Evolutionary conservation across 1,284 basidiomycete genomes (phyloP).

Genomic region (Amylostereum areolatum): DNA sequence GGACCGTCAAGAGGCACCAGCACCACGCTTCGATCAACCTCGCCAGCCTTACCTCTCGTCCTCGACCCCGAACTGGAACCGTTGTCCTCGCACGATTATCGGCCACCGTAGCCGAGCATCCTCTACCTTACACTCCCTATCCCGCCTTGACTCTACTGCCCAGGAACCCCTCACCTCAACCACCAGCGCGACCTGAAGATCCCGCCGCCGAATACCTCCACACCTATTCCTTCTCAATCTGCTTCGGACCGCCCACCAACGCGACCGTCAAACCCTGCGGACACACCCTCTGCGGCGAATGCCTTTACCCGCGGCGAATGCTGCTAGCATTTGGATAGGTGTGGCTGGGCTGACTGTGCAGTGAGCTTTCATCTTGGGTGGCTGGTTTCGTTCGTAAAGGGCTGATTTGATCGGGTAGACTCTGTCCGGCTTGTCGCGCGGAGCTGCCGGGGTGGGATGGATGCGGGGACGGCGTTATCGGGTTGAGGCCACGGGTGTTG

Average conservation of each 20-base stretch:
- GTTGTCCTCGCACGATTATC: background rate
- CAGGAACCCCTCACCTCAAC: background rate
- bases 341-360: conserved; percentile 35
- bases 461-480: conserved; percentile 33
- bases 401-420: conserved; percentile 13
- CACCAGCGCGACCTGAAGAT: background rate
- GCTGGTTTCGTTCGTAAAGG: background rate
- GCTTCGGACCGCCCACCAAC: conserved; percentile 67
- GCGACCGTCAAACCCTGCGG: conserved; percentile 75
- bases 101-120: background rate
- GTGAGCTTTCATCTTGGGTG: conserved; percentile 22
- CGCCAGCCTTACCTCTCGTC: background rate
- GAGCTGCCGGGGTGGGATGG: conserved; percentile 35
- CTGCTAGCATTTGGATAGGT: conserved; percentile 47
- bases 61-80: background rate
- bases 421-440: conserved; percentile 35
- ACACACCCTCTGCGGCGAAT: conserved; percentile 70
- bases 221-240: conserved; percentile 69
- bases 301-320: conserved; percentile 71
- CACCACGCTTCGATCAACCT: too few relatives aligned
- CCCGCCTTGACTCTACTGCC: background rate
- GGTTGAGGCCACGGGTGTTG: conserved; percentile 27
- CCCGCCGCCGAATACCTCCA: conserved; percentile 42
- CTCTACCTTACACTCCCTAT: background rate
- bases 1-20: too few relatives aligned